These are phyloP conservation scores for Craterostigma plantagineum DNA, from an alignment of 257 asterid species.

Conservation along the genomic window DNA sequence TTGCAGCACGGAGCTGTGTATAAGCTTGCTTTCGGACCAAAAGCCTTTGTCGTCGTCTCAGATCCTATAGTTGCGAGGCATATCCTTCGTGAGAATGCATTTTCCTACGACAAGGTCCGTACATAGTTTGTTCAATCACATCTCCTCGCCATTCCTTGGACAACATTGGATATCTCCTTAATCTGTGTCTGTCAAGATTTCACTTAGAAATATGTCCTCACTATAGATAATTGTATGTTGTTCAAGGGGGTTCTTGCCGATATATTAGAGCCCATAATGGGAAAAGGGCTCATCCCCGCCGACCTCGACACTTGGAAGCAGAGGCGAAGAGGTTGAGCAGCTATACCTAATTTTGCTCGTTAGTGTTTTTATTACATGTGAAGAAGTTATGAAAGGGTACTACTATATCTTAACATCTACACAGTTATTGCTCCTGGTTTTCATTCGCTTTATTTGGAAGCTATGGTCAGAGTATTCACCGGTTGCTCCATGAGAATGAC, in stretches of 20 bases:
- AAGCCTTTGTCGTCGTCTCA: constrained; percentile 86
- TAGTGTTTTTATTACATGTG: constrained; percentile 5
- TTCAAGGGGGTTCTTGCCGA: constrained; percentile 93
- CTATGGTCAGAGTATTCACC: constrained; percentile 75
- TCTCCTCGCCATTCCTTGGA: no score
- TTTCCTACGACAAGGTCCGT: constrained; percentile 77
- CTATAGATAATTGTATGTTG: neutral
- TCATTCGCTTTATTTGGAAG: constrained; percentile 82
- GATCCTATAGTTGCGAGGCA: constrained; percentile 87
- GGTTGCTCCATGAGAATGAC: constrained; percentile 66
- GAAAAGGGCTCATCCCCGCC: constrained; percentile 97
- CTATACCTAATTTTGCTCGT: neutral
- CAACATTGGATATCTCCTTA: no score
- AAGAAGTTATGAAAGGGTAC: neutral
- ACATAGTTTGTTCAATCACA: no score
- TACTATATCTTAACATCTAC: neutral
- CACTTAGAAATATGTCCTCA: neutral
- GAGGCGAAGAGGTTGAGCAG: constrained; percentile 93
- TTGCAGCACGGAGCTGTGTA: constrained; percentile 86
- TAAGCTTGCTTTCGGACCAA: constrained; percentile 97
- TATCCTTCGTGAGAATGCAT: constrained; percentile 90
- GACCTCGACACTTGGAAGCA: constrained; percentile 95
- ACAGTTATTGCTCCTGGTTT: constrained; percentile 93
- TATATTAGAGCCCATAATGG: constrained; percentile 97
- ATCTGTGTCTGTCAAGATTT: neutral